Base-by-base conservation (phyloP, 2,329 filamentous ascomycete species). In the Penicillium palitans region DNA sequence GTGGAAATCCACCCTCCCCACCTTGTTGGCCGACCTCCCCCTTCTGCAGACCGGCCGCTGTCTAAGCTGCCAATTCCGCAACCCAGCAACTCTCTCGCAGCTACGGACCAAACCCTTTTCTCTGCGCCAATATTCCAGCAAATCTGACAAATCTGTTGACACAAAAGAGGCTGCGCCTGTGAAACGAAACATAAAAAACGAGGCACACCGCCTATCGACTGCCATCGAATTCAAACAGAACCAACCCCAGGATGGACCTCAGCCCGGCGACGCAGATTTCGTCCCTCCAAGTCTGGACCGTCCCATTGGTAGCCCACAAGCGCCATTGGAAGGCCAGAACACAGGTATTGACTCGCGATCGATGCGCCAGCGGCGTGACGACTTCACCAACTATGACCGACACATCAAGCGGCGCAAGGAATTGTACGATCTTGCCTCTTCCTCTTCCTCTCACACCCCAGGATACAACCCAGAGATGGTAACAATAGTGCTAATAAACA, bases 341-440 rank as follows among this genome's bases (percentile, higher is more conserved):
- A 88, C 87, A 2, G 92, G 92, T 53, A 74, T 90, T 61, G 90
- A 96, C 68, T 70, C 66, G 19, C 86, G 93, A 41, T 82, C 87
- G 1, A 74, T 90, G 61, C 80, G 80, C 61, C 82, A 96, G 76
- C 85, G 86, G 50, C 83, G 87, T 41, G 86, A 90, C 63, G 92
- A 96, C 71, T 91, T 96, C 71, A 86, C 90, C 63, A 82, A 95
- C 76, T 93, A 90, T 70, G 88, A 95, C 58, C 93, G 91, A 74
- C 93, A 98, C 72, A 77, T 97, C 8, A 81, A 84, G 63, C 84
- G 87, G 65, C 85, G 93, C 63, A 84, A 90, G 66, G 82, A 91
- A 72, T 80, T 98, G 89, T 92, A 82, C 64, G 81, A 46, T 35
- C 21, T 37, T 27, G 40, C 25, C 66, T 33, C 41, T 17, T 51